phyloP scores from a whole-genome alignment of 2,329 filamentous ascomycete species.

The Colletotrichum sansevieriae region DNA sequence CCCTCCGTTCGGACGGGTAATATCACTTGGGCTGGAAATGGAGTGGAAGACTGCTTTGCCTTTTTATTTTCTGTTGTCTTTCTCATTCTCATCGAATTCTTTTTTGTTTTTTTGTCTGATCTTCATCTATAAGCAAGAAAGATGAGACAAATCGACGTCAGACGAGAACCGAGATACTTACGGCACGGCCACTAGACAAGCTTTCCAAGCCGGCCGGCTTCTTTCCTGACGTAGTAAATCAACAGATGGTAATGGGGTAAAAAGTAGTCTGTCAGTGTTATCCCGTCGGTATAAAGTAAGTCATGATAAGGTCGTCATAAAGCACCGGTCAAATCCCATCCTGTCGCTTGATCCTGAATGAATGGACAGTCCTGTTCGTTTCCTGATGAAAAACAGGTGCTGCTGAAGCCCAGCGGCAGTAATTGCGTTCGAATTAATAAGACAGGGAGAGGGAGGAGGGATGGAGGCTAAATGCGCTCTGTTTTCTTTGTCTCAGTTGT shows the following conservation, averaged over 20 bases:
- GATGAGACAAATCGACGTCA: slow-evolving; percentile 8
- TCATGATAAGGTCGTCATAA: slow-evolving; percentile 35
- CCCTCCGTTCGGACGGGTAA: no score
- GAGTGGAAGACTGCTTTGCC: background rate
- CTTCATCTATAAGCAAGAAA: background rate
- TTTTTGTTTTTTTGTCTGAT: background rate
- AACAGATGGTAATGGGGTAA: background rate
- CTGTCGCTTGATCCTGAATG: slow-evolving; percentile 14
- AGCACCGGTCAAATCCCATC: background rate
- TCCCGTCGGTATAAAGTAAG: slow-evolving; percentile 26
- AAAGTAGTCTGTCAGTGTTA: slow-evolving; percentile 26
- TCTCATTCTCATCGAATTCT: no score
- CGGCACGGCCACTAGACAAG: background rate
- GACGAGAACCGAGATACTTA: background rate
- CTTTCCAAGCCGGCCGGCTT: background rate
- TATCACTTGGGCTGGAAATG: no score
- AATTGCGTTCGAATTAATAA: background rate
- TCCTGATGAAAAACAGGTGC: slow-evolving; percentile 1
- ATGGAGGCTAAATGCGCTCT: background rate
- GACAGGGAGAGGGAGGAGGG: no score
- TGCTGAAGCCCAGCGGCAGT: slow-evolving; percentile 35
- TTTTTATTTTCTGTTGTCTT: no score
- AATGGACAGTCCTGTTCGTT: slow-evolving; percentile 20
- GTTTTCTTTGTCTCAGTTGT: background rate
- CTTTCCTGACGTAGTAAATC: background rate